Conservation (phyloP, 345 rosid species). For the Hirschfeldia incana region DNA sequence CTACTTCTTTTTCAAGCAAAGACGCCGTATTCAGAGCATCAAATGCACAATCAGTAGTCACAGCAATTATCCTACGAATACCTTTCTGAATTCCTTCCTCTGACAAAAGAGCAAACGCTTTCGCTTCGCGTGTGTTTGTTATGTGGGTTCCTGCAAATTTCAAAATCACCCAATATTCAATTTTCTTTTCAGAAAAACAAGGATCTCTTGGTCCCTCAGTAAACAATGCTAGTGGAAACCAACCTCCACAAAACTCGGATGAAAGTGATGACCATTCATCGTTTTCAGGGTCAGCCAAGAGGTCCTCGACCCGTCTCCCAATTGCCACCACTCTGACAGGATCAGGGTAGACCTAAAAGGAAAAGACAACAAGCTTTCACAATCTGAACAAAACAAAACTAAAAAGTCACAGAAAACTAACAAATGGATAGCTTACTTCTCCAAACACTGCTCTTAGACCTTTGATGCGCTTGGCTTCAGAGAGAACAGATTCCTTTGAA, state of each 20-base stretch:
- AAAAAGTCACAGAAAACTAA: not conserved
- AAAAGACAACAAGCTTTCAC: not conserved
- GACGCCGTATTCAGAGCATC: conserved; percentile 65
- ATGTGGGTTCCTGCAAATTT: conserved; percentile 72
- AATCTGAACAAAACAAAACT: not conserved
- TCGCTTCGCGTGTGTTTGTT: conserved; percentile 86
- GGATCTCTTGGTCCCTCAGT: not conserved
- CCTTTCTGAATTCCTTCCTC: conserved; percentile 98
- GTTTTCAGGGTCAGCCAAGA: conserved; percentile 71
- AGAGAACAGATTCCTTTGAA: conserved; percentile 48
- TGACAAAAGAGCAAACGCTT: conserved; percentile 85
- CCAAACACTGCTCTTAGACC: conserved; percentile 83
- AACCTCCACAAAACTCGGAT: conserved; percentile 87
- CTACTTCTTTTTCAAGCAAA: conserved; percentile 65
- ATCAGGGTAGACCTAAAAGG: conserved; percentile 62
- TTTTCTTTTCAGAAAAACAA: conserved; percentile 12
- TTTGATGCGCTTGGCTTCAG: conserved; percentile 64
- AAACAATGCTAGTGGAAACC: not conserved
- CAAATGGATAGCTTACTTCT: conserved; percentile 50
- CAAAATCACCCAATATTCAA: conserved; percentile 18
- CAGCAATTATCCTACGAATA: conserved; percentile 82
- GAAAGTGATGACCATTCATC: conserved; percentile 67
- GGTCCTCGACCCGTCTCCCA: conserved; percentile 69
- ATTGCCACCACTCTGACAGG: conserved; percentile 83
- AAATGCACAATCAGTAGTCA: conserved; percentile 72